Conservation (phyloP, 78 protist genomes). For the Dictyostelium capitatum region DNA sequence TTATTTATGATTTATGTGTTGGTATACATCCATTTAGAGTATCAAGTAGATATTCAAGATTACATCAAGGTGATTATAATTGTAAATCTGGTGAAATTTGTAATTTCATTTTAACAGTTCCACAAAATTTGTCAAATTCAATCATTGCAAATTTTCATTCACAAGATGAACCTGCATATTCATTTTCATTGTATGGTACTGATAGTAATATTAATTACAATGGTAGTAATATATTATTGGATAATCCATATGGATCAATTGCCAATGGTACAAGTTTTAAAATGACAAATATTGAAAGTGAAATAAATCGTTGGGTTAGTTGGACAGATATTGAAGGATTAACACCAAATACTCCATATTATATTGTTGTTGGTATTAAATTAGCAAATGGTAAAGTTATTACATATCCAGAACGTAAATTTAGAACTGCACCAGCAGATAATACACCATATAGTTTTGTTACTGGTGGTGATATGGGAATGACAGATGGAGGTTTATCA, state of each 20-base stretch:
- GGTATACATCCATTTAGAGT: constrained; percentile 47
- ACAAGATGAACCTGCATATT: constrained; percentile 16
- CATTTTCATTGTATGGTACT: constrained; percentile 28
- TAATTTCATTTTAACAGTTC: constrained; percentile 57
- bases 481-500: neutral
- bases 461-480: constrained; percentile 60
- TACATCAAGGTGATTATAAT: neutral
- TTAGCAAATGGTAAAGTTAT: neutral
- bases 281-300: constrained; percentile 19
- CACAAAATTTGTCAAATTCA: constrained; percentile 21
- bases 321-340: constrained; percentile 29
- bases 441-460: constrained; percentile 16
- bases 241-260: neutral
- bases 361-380: neutral
- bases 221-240: neutral
- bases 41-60: constrained; percentile 27
- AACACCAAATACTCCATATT: constrained; percentile 14
- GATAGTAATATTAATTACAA: neutral
- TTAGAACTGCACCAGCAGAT: constrained; percentile 50
- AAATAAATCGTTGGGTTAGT: constrained; percentile 21
- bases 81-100: constrained; percentile 42
- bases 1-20: constrained; percentile 27
- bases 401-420: constrained; percentile 41
- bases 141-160: constrained; percentile 41
- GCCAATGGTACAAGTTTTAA: neutral